Evolutionary conservation across 2,329 filamentous ascomycete species (phyloP).

Genomic region (Penicillium sp.): DNA sequence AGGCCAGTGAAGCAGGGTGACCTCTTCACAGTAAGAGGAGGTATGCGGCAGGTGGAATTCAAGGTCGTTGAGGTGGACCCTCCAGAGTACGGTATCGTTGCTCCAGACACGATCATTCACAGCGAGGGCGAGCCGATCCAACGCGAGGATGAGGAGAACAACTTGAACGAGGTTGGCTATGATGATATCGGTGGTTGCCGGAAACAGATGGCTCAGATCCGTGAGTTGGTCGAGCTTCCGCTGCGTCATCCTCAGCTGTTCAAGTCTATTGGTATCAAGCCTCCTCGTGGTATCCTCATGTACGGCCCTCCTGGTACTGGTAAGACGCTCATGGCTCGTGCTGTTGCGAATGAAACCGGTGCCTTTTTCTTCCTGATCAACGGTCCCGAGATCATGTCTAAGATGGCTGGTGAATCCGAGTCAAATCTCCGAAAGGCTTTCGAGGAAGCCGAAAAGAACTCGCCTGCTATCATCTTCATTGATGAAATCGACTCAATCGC

Average conservation of each 20-base stretch:
- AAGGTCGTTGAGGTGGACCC: constrained; percentile 99
- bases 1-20: constrained; percentile 96
- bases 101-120: constrained; percentile 98
- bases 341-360: constrained; percentile 97
- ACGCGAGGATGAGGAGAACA: constrained; percentile 98
- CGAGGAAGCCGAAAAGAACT: constrained; percentile 99
- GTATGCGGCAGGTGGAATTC: constrained; percentile 99
- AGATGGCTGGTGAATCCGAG: constrained; percentile 99
- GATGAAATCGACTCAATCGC: constrained; percentile 99
- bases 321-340: constrained; percentile 99
- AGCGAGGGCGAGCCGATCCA: constrained; percentile 97
- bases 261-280: constrained; percentile 99
- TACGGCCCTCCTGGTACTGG: constrained; percentile 97
- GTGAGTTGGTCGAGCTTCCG: constrained; percentile 96
- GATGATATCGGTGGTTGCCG: constrained; percentile 99
- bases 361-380: constrained; percentile 99
- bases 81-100: constrained; percentile 97
- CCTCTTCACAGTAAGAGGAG: constrained; percentile 94
- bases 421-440: constrained; percentile 99
- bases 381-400: constrained; percentile 99
- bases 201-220: constrained; percentile 99
- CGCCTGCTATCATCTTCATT: constrained; percentile 98
- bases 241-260: constrained; percentile 97
- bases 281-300: constrained; percentile 94
- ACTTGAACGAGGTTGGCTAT: constrained; percentile 98